Percentiles rank a stretch among this genome's conserved stretches.
Evolutionary conservation across 768 basidiomycete species (phyloP).

Genomic region (Mycena pura): DNA sequence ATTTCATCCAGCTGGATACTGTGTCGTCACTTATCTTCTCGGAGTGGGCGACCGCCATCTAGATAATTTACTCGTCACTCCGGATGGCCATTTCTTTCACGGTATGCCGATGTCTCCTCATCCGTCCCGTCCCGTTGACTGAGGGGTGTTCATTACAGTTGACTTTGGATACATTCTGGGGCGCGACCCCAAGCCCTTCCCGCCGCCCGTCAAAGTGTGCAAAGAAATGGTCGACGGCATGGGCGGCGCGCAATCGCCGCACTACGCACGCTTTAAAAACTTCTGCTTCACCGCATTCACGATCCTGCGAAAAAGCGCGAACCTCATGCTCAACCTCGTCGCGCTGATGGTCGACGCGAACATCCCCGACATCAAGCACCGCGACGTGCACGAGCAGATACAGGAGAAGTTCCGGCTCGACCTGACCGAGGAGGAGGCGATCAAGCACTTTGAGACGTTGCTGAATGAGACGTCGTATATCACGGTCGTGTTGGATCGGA

Average conservation of each 20-base stretch:
- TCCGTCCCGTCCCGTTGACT: not conserved
- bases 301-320: constrained; percentile 94
- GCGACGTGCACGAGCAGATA: constrained; percentile 86
- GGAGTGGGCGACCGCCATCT: constrained; percentile 98
- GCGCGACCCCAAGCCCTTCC: constrained; percentile 96
- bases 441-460: constrained; percentile 93
- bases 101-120: constrained; percentile 55
- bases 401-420: constrained; percentile 97
- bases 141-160: constrained; percentile 53
- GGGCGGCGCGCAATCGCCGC: constrained; percentile 96
- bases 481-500: constrained; percentile 90
- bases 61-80: constrained; percentile 90
- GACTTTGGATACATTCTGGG: constrained; percentile 99
- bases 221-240: constrained; percentile 99
- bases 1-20: constrained; percentile 84
- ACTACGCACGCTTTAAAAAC: constrained; percentile 95
- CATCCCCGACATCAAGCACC: constrained; percentile 95
- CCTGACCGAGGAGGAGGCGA: constrained; percentile 94
- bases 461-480: constrained; percentile 96
- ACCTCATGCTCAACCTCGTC: constrained; percentile 95
- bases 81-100: constrained; percentile 98
- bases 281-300: constrained; percentile 99
- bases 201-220: constrained; percentile 97
- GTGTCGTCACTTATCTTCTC: constrained; percentile 93
- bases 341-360: constrained; percentile 98